These are phyloP conservation scores for Mytilinidion resinicola DNA, from an alignment of 495 filamentous ascomycete species.

Conservation along the genomic window DNA sequence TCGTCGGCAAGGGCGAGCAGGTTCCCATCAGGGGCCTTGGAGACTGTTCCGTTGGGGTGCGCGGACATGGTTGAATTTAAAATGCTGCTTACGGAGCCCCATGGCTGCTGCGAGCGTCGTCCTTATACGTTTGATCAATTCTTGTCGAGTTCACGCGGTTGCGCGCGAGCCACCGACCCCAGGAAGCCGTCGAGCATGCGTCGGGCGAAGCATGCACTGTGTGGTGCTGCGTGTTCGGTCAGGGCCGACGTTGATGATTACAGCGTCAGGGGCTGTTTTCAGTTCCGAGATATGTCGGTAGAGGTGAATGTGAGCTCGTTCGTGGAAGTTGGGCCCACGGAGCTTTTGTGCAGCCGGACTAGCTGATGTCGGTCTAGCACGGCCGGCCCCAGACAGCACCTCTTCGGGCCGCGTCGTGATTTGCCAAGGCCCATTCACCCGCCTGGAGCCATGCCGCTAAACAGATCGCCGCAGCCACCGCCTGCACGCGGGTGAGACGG, in stretches of 20 bases:
- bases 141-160: neutral
- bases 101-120: neutral
- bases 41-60: neutral
- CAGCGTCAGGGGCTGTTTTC: neutral
- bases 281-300: too few species aligned
- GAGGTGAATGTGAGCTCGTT: too few species aligned
- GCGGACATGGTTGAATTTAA: neutral
- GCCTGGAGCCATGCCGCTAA: too few species aligned
- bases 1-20: neutral
- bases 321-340: too few species aligned
- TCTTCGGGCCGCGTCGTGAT: too few species aligned
- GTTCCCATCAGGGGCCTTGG: neutral
- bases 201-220: neutral
- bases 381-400: too few species aligned
- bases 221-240: too few species aligned
- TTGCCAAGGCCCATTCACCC: too few species aligned
- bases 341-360: too few species aligned
- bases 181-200: neutral
- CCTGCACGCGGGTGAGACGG: too few species aligned
- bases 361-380: too few species aligned
- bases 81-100: neutral
- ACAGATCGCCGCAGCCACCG: too few species aligned
- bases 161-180: neutral
- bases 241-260: neutral
- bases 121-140: neutral